phyloP scores from a whole-genome alignment of 768 basidiomycete species.

The Panaeolus papilionaceus region DNA sequence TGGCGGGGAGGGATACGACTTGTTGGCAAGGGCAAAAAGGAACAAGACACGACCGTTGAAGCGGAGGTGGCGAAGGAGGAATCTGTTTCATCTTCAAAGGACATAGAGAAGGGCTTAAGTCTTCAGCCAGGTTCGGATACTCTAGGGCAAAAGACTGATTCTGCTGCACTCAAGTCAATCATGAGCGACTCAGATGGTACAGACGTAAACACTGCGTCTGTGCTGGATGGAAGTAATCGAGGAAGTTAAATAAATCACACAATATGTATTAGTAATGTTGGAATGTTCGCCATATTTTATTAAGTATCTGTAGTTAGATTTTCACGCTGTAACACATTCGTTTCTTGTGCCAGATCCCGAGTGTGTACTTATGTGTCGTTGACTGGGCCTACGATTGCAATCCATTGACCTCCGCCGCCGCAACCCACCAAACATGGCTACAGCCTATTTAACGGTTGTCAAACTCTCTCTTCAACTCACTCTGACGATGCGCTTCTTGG shows the following conservation, averaged over 20 bases:
- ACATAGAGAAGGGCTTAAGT: background rate
- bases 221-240: background rate
- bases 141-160: background rate
- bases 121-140: background rate
- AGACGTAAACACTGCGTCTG: background rate
- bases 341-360: too few species aligned
- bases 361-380: too few species aligned
- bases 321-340: too few species aligned
- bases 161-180: background rate
- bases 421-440: background rate
- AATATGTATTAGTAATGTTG: too few species aligned
- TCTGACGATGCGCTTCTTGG: background rate
- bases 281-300: too few species aligned
- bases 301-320: too few species aligned
- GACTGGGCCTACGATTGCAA: too few species aligned
- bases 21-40: background rate
- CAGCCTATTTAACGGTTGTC: too few species aligned
- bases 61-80: background rate
- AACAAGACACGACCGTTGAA: background rate
- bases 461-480: too few species aligned
- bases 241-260: too few species aligned
- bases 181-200: background rate
- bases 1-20: background rate
- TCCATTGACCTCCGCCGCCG: too few species aligned
- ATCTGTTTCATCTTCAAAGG: background rate